phyloP scores from a whole-genome alignment of 2,329 filamentous ascomycete genomes.

The Thyridium curvatum region DNA sequence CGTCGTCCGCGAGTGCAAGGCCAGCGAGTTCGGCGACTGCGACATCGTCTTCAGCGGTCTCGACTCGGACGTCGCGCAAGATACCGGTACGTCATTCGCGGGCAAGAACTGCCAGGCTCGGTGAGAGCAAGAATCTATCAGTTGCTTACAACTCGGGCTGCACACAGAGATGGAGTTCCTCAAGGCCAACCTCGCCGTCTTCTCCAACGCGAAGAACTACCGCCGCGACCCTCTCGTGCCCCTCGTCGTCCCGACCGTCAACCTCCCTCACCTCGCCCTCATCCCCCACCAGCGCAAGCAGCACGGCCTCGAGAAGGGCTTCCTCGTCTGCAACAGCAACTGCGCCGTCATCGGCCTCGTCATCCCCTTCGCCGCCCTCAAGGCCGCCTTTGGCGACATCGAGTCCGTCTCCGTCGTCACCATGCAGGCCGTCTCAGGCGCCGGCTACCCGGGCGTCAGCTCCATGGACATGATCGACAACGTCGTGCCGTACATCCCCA shows the following conservation, averaged over 20 bases:
- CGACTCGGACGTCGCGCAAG: constrained; percentile 86
- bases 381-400: constrained; percentile 79
- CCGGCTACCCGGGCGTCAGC: constrained; percentile 83
- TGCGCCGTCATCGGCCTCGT: constrained; percentile 96
- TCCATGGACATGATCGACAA: constrained; percentile 97
- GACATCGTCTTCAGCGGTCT: constrained; percentile 91
- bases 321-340: constrained; percentile 96
- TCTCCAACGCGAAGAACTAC: constrained; percentile 98
- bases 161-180: constrained; percentile 79
- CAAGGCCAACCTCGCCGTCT: constrained; percentile 80
- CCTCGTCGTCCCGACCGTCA: constrained; percentile 91
- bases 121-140: neutral
- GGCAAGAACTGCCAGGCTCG: neutral
- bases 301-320: constrained; percentile 71
- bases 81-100: constrained; percentile 58
- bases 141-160: constrained; percentile 7
- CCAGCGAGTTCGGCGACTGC: constrained; percentile 79
- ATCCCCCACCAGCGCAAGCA: constrained; percentile 82
- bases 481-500: constrained; percentile 85
- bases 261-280: constrained; percentile 78
- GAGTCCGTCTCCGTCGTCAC: constrained; percentile 75
- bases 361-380: constrained; percentile 87
- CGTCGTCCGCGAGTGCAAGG: constrained; percentile 77
- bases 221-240: constrained; percentile 84
- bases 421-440: constrained; percentile 89